Evolutionary conservation across 2,329 filamentous ascomycete genomes (phyloP).

Genomic region (Alternaria conjuncta): DNA sequence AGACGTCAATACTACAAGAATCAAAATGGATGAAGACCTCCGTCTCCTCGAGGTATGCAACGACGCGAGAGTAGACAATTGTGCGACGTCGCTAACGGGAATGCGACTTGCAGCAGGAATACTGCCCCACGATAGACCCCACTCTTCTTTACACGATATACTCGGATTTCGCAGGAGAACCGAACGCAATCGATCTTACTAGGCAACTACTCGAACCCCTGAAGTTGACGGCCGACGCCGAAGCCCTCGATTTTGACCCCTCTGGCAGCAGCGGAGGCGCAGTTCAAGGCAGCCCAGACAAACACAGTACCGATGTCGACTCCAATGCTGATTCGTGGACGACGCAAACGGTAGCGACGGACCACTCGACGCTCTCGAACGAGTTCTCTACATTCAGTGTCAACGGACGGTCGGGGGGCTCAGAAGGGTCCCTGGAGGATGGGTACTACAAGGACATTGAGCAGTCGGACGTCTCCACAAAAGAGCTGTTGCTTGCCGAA

Average conservation of each 20-base stretch:
- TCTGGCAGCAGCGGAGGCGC: constrained; percentile 67
- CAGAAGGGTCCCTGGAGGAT: constrained; percentile 30
- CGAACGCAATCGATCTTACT: constrained; percentile 60
- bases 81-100: constrained; percentile 18
- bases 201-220: constrained; percentile 69
- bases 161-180: constrained; percentile 71
- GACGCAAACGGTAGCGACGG: constrained; percentile 56
- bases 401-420: constrained; percentile 25
- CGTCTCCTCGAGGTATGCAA: constrained; percentile 40
- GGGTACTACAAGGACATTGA: constrained; percentile 48
- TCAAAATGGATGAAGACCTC: constrained; percentile 47
- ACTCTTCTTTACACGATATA: constrained; percentile 77
- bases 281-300: constrained; percentile 21
- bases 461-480: constrained; percentile 63
- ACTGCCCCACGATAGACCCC: constrained; percentile 77
- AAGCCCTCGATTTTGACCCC: constrained; percentile 81
- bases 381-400: constrained; percentile 50
- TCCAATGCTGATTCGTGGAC: constrained; percentile 48
- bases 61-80: not conserved
- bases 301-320: constrained; percentile 33
- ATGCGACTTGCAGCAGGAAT: constrained; percentile 63
- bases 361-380: constrained; percentile 58
- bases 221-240: constrained; percentile 66
- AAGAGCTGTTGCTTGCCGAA: constrained; percentile 66
- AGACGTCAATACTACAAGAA: constrained; percentile 33